A percentile compares a stretch with the other conserved stretches of the same genome.
phyloP scores from a whole-genome alignment of 2,329 filamentous ascomycete genomes.

The Myriosclerotinia curreyana region DNA sequence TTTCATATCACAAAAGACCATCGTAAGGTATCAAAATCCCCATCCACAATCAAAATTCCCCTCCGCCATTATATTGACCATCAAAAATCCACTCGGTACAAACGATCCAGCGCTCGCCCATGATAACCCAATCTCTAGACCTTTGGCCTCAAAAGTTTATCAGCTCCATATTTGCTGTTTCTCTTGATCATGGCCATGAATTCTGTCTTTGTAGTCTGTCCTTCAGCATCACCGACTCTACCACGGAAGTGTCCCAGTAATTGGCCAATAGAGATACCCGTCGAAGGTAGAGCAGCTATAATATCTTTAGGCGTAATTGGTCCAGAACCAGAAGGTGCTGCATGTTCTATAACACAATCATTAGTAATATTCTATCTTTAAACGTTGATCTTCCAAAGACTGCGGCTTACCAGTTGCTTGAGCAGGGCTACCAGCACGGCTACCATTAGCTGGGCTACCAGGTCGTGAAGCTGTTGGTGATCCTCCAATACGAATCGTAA shows the following conservation, averaged over 20 bases:
- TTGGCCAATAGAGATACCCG: constrained; percentile 53
- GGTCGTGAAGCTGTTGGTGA: constrained; percentile 57
- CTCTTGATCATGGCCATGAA: constrained; percentile 60
- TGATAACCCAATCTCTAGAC: constrained; percentile 1
- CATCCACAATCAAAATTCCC: not conserved
- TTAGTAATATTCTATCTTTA: not conserved
- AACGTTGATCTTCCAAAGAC: not conserved
- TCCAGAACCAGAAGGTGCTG: constrained; percentile 25
- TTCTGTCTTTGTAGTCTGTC: constrained; percentile 51
- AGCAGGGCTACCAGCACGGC: constrained; percentile 38
- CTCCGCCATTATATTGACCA: not conserved
- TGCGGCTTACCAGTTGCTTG: constrained; percentile 26
- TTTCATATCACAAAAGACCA: constrained; percentile 3
- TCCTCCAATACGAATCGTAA: constrained; percentile 48
- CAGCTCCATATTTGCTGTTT: constrained; percentile 51
- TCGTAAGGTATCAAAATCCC: not conserved
- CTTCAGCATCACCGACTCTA: constrained; percentile 50
- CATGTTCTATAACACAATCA: constrained; percentile 22
- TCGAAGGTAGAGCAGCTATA: constrained; percentile 50
- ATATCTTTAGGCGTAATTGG: constrained; percentile 53
- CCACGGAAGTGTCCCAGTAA: constrained; percentile 54
- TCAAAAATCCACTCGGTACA: not conserved
- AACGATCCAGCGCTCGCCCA: not conserved
- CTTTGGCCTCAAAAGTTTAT: constrained; percentile 49
- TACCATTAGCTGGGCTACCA: constrained; percentile 52